Conservation (phyloP, 1,139 yeast species). For the Candida frijolesensis region DNA sequence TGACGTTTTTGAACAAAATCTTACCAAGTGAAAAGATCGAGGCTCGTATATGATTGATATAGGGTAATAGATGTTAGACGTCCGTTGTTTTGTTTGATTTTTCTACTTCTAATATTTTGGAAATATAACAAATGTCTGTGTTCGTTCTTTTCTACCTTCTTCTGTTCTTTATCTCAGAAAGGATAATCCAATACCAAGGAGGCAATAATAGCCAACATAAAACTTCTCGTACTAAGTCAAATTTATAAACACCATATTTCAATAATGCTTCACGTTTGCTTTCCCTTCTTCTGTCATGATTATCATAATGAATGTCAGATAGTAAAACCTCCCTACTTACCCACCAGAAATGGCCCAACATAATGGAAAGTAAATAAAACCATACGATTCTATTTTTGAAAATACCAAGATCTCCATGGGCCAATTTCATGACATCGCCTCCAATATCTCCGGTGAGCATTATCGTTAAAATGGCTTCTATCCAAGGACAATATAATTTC, state of each 20-base stretch:
- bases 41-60: neutral
- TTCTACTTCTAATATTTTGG: neutral
- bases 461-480: constrained; percentile 23
- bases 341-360: constrained; percentile 46
- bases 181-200: constrained; percentile 42
- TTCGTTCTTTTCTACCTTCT: neutral
- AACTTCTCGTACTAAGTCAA: constrained; percentile 17
- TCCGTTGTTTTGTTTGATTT: neutral
- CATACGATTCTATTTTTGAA: constrained; percentile 15
- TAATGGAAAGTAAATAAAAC: constrained; percentile 23
- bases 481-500: constrained; percentile 30
- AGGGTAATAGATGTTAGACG: neutral
- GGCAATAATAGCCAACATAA: constrained; percentile 30
- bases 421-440: constrained; percentile 4
- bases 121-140: too few species aligned
- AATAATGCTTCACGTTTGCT: constrained; percentile 18
- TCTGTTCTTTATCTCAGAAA: constrained; percentile 15
- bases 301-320: constrained; percentile 22
- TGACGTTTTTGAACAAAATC: constrained; percentile 29
- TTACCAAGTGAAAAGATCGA: constrained; percentile 10
- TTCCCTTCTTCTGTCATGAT: constrained; percentile 17
- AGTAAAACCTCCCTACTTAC: constrained; percentile 28
- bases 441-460: constrained; percentile 13
- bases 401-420: neutral
- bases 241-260: constrained; percentile 14